Percentiles rank a stretch among this genome's conserved stretches.
These are phyloP conservation scores for Rhodotorula paludigena DNA, from an alignment of 768 basidiomycete species.

Conservation along the genomic window DNA sequence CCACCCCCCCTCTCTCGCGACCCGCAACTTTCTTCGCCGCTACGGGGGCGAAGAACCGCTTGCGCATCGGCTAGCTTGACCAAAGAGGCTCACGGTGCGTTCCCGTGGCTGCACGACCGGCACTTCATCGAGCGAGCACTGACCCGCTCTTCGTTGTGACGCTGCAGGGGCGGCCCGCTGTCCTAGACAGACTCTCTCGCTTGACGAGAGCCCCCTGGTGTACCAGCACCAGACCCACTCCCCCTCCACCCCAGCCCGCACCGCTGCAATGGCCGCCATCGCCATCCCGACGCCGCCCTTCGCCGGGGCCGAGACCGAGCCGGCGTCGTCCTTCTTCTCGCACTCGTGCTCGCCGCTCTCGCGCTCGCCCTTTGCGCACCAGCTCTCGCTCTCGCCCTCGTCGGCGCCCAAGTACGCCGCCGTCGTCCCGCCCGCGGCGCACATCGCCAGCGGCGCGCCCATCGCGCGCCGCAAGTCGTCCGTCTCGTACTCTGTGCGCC, in stretches of 20 bases:
- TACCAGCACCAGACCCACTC: neutral
- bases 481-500: neutral
- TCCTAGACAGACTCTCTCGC: constrained; percentile 29
- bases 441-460: neutral
- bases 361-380: constrained; percentile 27
- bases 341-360: constrained; percentile 35
- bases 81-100: constrained; percentile 17
- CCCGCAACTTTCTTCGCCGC: constrained; percentile 33
- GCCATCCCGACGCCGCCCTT: constrained; percentile 30
- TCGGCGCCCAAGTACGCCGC: constrained; percentile 13
- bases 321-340: constrained; percentile 14
- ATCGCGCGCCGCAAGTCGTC: neutral
- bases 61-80: constrained; percentile 5
- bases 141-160: too few species aligned
- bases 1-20: neutral
- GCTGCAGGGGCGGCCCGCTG: constrained; percentile 33
- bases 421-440: neutral
- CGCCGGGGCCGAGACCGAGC: constrained; percentile 6
- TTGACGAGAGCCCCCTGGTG: constrained; percentile 17
- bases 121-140: neutral
- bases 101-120: neutral
- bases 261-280: constrained; percentile 27
- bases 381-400: constrained; percentile 29
- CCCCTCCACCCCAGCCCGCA: neutral
- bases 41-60: constrained; percentile 18